Base-by-base conservation (phyloP, 1,139 yeast species). In the Scheffersomyces parashehatae region DNA sequence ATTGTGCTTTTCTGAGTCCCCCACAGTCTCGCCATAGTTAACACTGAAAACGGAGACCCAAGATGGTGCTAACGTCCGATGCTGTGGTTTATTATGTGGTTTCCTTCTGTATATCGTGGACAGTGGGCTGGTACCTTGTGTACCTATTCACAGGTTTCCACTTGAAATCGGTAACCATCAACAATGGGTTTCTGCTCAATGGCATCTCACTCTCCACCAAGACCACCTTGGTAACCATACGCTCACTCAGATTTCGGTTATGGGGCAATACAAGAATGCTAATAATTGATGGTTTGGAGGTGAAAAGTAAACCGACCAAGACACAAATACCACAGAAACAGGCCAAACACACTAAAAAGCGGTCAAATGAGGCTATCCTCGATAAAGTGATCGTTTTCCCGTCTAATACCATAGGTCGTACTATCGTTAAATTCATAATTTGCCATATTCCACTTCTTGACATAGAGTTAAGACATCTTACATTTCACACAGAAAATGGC, bases 111-210 rank as follows among this genome's bases (percentile, higher is more conserved):
- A 33, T 47, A 10, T 37, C 41, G 4, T 67, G 73, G 73, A 38
- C 51, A 10, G 16, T 53, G 1, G 26, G 48, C 13, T 71, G 76
- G 76, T 55, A 55, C 37, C 16, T 64, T 11, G 43, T 64, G 10
- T 66, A 65, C 49, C 38, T 51, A n/a, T 11, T 64, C 2, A 52
- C 64, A 3, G 79, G 79, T 10, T 47, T 72, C 46, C 67, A 67
- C 44, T 50, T 73, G 32, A 54, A 59, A 31, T 61, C 68, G 15
- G 43, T 74, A 4, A 49, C 69, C 24, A 62, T 73, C 33, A 70
- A 67, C 51, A 73, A 73, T 53, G 78, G 79, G 13, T 44, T 74
- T 3, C 68, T 62, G 67, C 56, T 73, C 51, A 68, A 71, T 49
- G 59, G 66, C 11, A 53, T 73, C 26, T 43, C 60, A 5, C 42